Conservation (phyloP, 352 stramenopile species). For the Phytopythium ostracodes region DNA sequence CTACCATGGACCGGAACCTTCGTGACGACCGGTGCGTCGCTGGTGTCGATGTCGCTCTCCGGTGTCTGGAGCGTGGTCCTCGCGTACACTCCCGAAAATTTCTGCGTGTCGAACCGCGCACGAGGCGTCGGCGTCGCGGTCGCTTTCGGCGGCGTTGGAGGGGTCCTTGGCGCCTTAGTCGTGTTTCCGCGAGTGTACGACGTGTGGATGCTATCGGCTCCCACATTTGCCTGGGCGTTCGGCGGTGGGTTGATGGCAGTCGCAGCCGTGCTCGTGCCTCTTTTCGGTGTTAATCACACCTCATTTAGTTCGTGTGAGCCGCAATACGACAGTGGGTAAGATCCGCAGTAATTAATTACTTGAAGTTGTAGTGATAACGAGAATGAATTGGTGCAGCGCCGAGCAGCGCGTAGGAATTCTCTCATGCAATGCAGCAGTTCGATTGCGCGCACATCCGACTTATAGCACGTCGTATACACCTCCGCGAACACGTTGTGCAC, state of each 20-base stretch:
- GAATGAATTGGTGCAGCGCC: no score
- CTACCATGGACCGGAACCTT: slow-evolving; percentile 16
- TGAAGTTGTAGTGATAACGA: no score
- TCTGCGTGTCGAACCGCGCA: slow-evolving; percentile 7
- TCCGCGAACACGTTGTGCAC: no score
- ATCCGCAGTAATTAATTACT: no score
- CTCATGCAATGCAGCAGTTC: no score
- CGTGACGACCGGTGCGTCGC: not conserved
- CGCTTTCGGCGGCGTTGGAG: slow-evolving; percentile 18
- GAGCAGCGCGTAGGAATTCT: no score
- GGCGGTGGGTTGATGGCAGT: slow-evolving; percentile 12
- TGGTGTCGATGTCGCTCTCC: slow-evolving; percentile 18
- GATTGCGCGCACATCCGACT: no score
- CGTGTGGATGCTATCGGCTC: slow-evolving; percentile 25
- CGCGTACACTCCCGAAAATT: slow-evolving; percentile 16
- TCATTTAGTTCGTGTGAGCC: no score
- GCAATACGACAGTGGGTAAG: no score
- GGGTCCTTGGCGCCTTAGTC: slow-evolving; percentile 15
- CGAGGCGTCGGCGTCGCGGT: slow-evolving; percentile 26
- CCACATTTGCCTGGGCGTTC: slow-evolving; percentile 24
- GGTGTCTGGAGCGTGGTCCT: slow-evolving; percentile 22
- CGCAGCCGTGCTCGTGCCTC: slow-evolving; percentile 9
- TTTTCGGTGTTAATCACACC: slow-evolving; percentile 9
- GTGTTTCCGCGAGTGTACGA: slow-evolving; percentile 32
- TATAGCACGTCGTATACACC: no score